These are phyloP conservation scores for Citrus maxima DNA, from an alignment of 345 rosid genomes.

Conservation along the genomic window DNA sequence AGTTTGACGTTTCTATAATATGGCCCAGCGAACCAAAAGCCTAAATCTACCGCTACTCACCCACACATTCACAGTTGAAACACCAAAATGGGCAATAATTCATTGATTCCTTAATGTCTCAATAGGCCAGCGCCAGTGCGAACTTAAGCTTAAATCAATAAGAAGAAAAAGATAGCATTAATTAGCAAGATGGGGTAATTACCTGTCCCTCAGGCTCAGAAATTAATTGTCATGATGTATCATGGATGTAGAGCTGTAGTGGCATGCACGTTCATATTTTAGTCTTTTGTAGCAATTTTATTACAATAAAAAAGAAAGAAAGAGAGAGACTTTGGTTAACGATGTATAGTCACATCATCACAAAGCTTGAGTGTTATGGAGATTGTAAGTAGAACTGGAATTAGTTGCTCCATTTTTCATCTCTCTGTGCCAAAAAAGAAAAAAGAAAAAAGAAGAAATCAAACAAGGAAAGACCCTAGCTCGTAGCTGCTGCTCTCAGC, in stretches of 20 bases:
- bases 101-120: neutral
- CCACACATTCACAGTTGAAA: too few species aligned
- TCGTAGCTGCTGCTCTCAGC: neutral
- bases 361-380: constrained; percentile 28
- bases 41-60: too few species aligned
- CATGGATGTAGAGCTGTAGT: neutral
- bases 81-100: neutral
- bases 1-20: neutral
- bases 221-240: too few species aligned
- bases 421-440: neutral
- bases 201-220: neutral
- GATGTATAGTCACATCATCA: constrained; percentile 60
- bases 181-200: neutral
- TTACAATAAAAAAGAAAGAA: neutral
- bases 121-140: neutral
- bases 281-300: constrained; percentile 3
- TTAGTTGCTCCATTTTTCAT: neutral
- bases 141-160: neutral
- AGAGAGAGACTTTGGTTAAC: constrained; percentile 13
- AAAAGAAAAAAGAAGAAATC: too few species aligned
- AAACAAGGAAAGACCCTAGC: neutral
- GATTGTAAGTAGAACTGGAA: constrained; percentile 11
- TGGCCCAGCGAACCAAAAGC: neutral
- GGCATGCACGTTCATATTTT: neutral
- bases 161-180: neutral